A percentile compares a stretch with the other conserved stretches of the same genome.
These are phyloP conservation scores for Cicer pinnatifidum DNA, from an alignment of 306 rosid genomes.

Conservation along the genomic window DNA sequence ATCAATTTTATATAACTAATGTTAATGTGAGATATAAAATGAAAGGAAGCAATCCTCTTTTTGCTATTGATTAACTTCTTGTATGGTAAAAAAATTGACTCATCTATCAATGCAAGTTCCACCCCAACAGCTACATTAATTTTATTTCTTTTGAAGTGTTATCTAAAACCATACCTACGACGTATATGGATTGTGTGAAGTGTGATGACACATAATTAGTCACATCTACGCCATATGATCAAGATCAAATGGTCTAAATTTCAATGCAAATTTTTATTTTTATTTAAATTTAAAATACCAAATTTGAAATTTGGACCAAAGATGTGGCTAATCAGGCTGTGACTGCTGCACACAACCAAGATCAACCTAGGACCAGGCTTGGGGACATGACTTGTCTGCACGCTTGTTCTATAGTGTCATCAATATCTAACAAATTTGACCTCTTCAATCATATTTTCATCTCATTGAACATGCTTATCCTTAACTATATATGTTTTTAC, in stretches of 20 bases:
- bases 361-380: background rate
- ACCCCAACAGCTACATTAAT: background rate
- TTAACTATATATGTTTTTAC: background rate
- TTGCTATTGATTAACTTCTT: slow-evolving; percentile 15
- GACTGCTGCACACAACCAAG: no score
- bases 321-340: no score
- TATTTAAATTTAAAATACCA: no score
- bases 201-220: no score
- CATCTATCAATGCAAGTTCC: slow-evolving; percentile 14
- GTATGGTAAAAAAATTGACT: slow-evolving; percentile 20
- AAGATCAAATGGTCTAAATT: no score
- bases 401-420: slow-evolving; percentile 21
- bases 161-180: slow-evolving; percentile 30
- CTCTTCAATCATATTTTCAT: slow-evolving; percentile 11
- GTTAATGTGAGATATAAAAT: background rate
- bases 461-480: background rate
- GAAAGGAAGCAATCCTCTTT: slow-evolving; percentile 19
- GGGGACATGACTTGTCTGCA: slow-evolving; percentile 18
- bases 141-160: slow-evolving; percentile 7
- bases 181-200: background rate
- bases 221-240: no score
- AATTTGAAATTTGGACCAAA: no score
- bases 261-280: no score
- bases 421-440: slow-evolving; percentile 27
- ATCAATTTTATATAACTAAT: slow-evolving; percentile 26